Evolutionary conservation across 306 rosid genomes (phyloP).

Genomic region (Corylus americana): DNA sequence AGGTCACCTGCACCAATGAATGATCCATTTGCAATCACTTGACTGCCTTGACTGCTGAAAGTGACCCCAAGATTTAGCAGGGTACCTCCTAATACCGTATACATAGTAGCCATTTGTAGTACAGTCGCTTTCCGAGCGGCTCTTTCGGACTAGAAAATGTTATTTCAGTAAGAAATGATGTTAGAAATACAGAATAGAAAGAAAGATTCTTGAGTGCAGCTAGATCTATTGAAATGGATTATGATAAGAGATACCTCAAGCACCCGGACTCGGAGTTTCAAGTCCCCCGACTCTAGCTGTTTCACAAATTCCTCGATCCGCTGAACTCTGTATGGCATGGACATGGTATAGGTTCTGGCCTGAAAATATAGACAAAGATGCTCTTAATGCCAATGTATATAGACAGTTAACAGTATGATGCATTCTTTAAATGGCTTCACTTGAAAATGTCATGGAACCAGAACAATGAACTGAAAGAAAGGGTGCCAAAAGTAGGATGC

Average conservation of each 20-base stretch:
- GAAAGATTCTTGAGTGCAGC: neutral
- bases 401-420: neutral
- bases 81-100: constrained; percentile 82
- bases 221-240: neutral
- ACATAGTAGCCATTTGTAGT: constrained; percentile 82
- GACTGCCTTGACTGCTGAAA: constrained; percentile 71
- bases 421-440: constrained; percentile 1
- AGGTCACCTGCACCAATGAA: constrained; percentile 79
- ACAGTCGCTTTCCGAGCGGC: constrained; percentile 84
- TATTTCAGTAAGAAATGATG: constrained; percentile 2
- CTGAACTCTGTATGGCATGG: constrained; percentile 98
- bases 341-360: constrained; percentile 81
- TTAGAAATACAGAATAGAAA: neutral
- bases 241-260: constrained; percentile 64
- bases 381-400: neutral
- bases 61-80: constrained; percentile 79
- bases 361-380: constrained; percentile 29
- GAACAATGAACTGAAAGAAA: constrained; percentile 19
- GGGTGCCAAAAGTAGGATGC: constrained; percentile 18
- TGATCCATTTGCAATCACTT: constrained; percentile 72
- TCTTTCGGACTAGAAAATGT: constrained; percentile 73
- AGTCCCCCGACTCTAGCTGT: constrained; percentile 83
- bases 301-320: constrained; percentile 84
- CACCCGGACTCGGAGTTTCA: constrained; percentile 92
- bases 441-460: neutral